Conservation (phyloP, 768 basidiomycete genomes). For the Rhizopogon sp. region DNA sequence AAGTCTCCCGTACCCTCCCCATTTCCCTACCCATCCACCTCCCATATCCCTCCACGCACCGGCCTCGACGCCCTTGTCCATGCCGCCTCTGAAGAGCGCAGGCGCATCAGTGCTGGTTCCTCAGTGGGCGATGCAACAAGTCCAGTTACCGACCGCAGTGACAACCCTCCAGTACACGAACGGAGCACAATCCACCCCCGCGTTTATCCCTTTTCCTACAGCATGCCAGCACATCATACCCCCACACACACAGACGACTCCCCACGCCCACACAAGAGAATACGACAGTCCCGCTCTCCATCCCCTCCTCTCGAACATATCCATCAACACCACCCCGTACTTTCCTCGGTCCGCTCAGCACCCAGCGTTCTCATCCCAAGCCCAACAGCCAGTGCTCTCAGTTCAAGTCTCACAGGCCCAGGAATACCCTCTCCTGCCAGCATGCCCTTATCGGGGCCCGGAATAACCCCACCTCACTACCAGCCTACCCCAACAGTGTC, state of each 20-base stretch:
- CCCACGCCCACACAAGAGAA: conserved; percentile 19
- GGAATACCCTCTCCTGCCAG: conserved; percentile 1
- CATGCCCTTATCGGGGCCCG: background rate
- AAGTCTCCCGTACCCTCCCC: background rate
- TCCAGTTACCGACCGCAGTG: conserved; percentile 19
- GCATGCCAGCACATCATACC: background rate
- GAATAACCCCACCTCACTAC: conserved; percentile 6
- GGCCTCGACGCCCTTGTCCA: conserved; percentile 67
- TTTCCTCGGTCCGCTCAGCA: background rate
- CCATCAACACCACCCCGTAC: background rate
- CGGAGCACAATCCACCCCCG: background rate
- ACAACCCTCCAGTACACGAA: background rate
- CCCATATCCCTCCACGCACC: conserved; percentile 13
- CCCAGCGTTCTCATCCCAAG: background rate
- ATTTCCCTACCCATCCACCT: conserved; percentile 5
- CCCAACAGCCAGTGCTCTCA: background rate
- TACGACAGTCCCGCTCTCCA: conserved; percentile 10
- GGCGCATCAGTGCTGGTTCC: conserved; percentile 35
- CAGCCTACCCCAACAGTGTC: conserved; percentile 6
- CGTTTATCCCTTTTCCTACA: background rate
- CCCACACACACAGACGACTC: conserved; percentile 5
- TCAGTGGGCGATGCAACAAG: background rate
- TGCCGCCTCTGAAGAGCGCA: conserved; percentile 63
- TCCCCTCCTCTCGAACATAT: conserved; percentile 5
- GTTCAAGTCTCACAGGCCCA: conserved; percentile 2